Conservation (phyloP, 2,329 filamentous ascomycete genomes). For the Colletotrichum aenigma region DNA sequence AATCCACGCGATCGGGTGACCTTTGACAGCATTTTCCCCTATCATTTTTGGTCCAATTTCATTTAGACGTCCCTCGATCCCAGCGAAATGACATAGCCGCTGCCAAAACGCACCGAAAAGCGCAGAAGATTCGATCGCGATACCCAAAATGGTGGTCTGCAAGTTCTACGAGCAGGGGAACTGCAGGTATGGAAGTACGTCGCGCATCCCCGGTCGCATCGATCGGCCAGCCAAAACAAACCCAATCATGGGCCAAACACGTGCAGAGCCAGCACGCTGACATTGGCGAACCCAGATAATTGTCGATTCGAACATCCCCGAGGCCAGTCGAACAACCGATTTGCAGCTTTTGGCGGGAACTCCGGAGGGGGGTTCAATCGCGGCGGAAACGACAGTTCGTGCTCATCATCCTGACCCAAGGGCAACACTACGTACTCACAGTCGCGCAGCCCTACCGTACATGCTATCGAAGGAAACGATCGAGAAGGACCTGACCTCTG, state of each 20-base stretch:
- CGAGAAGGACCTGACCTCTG: conserved; percentile 68
- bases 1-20: background rate
- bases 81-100: conserved; percentile 6
- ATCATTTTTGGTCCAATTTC: background rate
- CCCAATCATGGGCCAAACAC: background rate
- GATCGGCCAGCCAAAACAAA: background rate
- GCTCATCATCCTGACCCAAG: background rate
- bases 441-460: conserved; percentile 38
- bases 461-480: conserved; percentile 64
- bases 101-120: background rate
- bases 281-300: conserved; percentile 39
- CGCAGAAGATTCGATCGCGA: background rate
- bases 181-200: conserved; percentile 58
- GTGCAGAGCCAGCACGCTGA: background rate
- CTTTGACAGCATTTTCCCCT: background rate
- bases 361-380: conserved; percentile 20
- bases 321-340: conserved; percentile 19
- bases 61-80: background rate
- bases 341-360: conserved; percentile 19
- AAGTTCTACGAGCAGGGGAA: conserved; percentile 55
- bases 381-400: conserved; percentile 16
- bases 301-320: conserved; percentile 61
- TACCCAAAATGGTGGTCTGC: conserved; percentile 44
- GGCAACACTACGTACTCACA: background rate
- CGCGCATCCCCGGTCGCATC: background rate